A percentile compares a stretch with the other conserved stretches of the same genome.
phyloP scores from a whole-genome alignment of 495 filamentous ascomycete genomes.

The Hyaloscypha hepaticicola region DNA sequence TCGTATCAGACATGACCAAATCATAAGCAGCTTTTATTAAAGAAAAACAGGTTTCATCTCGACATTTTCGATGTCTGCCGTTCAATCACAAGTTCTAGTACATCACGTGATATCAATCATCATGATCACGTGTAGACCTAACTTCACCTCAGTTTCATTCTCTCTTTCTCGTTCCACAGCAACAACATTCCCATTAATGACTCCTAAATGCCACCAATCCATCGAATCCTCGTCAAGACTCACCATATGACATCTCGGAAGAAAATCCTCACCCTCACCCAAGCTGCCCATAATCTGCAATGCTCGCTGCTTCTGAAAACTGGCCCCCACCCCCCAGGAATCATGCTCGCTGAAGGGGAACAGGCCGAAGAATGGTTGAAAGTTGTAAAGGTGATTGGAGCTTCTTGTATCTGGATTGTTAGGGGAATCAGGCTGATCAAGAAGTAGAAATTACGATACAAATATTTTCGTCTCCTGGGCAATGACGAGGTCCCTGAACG shows the following conservation, averaged over 20 bases:
- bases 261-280: conserved; percentile 57
- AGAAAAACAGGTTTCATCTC: no score
- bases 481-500: conserved; percentile 10
- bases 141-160: not conserved
- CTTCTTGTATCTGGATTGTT: not conserved
- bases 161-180: not conserved
- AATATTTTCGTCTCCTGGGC: conserved; percentile 26
- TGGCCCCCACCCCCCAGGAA: conserved; percentile 54
- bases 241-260: conserved; percentile 73
- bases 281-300: conserved; percentile 50
- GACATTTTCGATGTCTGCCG: no score
- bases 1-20: no score
- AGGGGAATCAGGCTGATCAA: not conserved
- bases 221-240: conserved; percentile 61
- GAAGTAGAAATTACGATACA: conserved; percentile 28
- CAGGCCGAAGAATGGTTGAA: conserved; percentile 53
- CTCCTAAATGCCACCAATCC: conserved; percentile 26
- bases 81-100: no score
- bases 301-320: conserved; percentile 58
- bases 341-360: conserved; percentile 63
- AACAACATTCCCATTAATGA: not conserved
- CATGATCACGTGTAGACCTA: not conserved
- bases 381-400: conserved; percentile 49
- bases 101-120: not conserved
- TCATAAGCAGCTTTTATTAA: no score